Base-by-base conservation (phyloP, 768 basidiomycete species). In the Tricholomella constricta region DNA sequence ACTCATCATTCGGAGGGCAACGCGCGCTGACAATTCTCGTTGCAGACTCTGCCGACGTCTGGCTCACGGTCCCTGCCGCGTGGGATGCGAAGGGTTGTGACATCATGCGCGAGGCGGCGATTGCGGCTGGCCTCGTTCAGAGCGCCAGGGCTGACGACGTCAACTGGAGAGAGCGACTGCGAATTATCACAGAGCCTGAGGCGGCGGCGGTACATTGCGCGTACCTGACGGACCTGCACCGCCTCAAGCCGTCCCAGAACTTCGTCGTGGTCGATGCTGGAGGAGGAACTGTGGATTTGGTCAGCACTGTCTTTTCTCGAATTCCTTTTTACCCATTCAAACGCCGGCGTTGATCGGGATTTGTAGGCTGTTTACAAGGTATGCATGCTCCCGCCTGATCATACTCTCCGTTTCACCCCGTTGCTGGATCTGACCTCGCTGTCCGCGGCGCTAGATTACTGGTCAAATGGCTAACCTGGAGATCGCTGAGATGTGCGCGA, bases 261-360 rank as follows among this genome's bases (percentile, higher is more conserved):
- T 94, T 94, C 65, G 85, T 94, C 68, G 89, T 95, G n/a, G 91
- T 89, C 63, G 93, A 95, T 69, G 91, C 91, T 17, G 92, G 89
- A 63, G 90, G 91, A 65, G 90, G 89, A 64, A 90, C 87, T 10
- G 86, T 89, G 42, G 74, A 74, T 64, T 52, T 72, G 46, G 63
- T 60, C 22, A 29, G 61, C 45, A 25, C 32, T 52, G n/a, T 40
- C 19, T 45, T 58, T 37, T 45, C 22, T 48, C 59, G 31, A 22
- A 40, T 37, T 15, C 62, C 32, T 63, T 70, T 25, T 20, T 26
- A 15, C 20, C n/a, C 36, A 31, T 44, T 35, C 41, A 71, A 74
- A 44, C 57, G 73, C 1, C 48, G 48, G 14, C 31, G 35, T 38
- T 55, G 26, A 62, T 58, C 36, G 23, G 56, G 35, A 37, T 44